Conservation (phyloP, 139 green algal genomes). For the Tetradesmus obliquus region DNA sequence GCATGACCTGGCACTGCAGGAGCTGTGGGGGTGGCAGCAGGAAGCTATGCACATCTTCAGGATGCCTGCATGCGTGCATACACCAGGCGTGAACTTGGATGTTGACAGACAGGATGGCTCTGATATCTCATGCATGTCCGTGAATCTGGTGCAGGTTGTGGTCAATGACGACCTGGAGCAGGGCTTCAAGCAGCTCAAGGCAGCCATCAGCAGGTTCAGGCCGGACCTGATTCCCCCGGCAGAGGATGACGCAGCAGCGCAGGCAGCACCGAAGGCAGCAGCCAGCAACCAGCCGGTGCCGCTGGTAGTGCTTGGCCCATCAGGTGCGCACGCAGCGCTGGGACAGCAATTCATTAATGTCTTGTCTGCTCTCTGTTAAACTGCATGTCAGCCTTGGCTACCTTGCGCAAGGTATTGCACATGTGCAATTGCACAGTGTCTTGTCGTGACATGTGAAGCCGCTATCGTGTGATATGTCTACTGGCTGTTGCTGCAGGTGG, state of each 20-base stretch:
- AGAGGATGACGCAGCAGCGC: constrained; percentile 50
- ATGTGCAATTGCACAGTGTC: no score
- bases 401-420: no score
- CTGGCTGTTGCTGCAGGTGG: constrained; percentile 16
- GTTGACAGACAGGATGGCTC: no score
- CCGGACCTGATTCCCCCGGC: constrained; percentile 67
- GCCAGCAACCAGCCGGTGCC: constrained; percentile 41
- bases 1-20: neutral
- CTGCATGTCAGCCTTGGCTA: no score
- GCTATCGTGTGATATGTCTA: no score
- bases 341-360: no score
- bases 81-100: no score
- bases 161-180: constrained; percentile 61
- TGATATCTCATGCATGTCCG: neutral
- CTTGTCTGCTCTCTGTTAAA: neutral
- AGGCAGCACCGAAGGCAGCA: constrained; percentile 30
- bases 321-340: neutral
- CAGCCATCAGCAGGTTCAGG: constrained; percentile 59
- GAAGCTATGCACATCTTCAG: neutral
- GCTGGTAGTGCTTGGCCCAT: constrained; percentile 50
- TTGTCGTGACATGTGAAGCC: no score
- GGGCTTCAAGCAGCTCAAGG: constrained; percentile 58
- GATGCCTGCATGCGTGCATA: no score
- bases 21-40: neutral
- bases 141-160: constrained; percentile 61